Conservation (phyloP, 768 basidiomycete genomes). For the Lactarius hengduanensis region DNA sequence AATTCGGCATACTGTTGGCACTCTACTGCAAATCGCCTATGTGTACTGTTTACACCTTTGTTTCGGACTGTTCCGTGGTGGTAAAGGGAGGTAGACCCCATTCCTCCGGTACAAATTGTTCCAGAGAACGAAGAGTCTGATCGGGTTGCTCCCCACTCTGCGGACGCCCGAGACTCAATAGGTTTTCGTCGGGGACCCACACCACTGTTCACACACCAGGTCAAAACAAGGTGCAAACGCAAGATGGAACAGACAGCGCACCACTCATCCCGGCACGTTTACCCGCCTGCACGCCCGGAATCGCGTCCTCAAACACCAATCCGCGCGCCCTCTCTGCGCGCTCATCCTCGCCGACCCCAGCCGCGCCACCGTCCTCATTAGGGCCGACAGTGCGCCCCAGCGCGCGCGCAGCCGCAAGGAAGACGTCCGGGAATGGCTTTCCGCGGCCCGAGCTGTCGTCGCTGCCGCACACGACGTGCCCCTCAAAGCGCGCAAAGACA, state of each 20-base stretch:
- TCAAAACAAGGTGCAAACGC: background rate
- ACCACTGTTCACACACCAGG: constrained; percentile 50
- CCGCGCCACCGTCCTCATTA: constrained; percentile 37
- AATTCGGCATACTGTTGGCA: background rate
- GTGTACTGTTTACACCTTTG: background rate
- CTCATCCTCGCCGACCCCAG: constrained; percentile 37
- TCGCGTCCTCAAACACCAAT: constrained; percentile 80
- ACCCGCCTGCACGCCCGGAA: constrained; percentile 75
- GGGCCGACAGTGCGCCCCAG: constrained; percentile 59
- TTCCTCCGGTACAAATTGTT: constrained; percentile 73
- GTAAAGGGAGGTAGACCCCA: constrained; percentile 81
- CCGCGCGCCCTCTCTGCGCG: constrained; percentile 55
- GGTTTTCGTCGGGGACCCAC: constrained; percentile 79
- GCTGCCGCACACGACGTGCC: constrained; percentile 65
- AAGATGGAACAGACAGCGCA: constrained; percentile 35
- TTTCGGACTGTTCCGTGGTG: background rate
- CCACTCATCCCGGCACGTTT: constrained; percentile 87
- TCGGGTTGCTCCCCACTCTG: constrained; percentile 49
- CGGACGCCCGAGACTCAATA: constrained; percentile 51
- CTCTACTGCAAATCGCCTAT: background rate
- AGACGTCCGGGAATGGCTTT: constrained; percentile 85
- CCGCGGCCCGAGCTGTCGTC: constrained; percentile 50
- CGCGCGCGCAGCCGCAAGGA: constrained; percentile 66
- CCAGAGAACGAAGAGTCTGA: constrained; percentile 57
- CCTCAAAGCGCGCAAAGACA: constrained; percentile 61